Evolutionary conservation across 2,329 filamentous ascomycete species (phyloP), one percentile per base, ranked within the genome.

Genomic region (Rhynchosporium agropyri): DNA sequence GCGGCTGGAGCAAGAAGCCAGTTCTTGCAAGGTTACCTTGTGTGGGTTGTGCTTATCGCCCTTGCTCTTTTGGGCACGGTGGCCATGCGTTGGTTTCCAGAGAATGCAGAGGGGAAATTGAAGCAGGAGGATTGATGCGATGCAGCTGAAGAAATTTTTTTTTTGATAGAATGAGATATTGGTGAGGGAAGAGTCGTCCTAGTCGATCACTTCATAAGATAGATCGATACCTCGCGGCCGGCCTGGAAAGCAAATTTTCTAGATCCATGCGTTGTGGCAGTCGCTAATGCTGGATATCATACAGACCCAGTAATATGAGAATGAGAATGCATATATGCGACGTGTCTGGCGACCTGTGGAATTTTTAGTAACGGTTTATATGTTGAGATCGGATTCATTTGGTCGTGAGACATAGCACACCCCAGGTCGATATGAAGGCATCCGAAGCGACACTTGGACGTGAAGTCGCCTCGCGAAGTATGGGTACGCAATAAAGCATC

Each of bases 1-100:
- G 90, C 91, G 0, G 70, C 85, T 0, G 88, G 90, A 1, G 85
- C 87, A 2, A 80, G 83, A 46, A 80, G 82, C 13, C 83, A 88
- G 65, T 81, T 88, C 60, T 70, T 89, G 0, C 74, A 80, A 45
- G 90, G 90, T 0, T 85, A 93, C 67, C 75, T 89, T 3, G 83
- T 87, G 54, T 90, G 88, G 87, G 69, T 85, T n/a, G 68, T 88
- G 10, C 72, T 88, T 67, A 69, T 82, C 3, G 40, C 73, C 0
- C 58, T 81, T 61, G 77, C 77, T 7, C 29, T 70, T 3, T 36
- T 62, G 1, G 67, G 69, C 5, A 74, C 74, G 6, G 62, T 80
- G 3, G 65, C 67, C 3, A 63, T 76, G 5, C 66, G 68, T 31
- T 78, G 73, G 64, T 67, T 79, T 4, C 74, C 76, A n/a, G 73